Base-by-base conservation (phyloP, 2,329 filamentous ascomycete genomes). In the Gliomastix tumulicola region DNA sequence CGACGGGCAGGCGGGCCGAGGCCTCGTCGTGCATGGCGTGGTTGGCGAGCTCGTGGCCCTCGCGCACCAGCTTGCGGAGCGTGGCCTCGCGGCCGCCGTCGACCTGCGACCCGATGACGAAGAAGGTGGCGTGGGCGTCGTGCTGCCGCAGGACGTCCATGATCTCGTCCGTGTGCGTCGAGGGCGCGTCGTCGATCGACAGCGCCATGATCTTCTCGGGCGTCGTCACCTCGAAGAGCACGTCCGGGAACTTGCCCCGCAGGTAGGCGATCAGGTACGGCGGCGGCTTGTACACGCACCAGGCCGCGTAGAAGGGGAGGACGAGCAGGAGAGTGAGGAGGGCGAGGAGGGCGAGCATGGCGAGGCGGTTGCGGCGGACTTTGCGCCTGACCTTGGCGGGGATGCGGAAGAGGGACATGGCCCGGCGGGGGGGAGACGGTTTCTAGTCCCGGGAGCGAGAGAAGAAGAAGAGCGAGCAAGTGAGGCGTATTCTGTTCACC, bases 1-100 rank as follows among this genome's bases (percentile, higher is more conserved):
- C 63, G 35, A 79, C 69, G 28, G 67, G 59, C 19, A 94, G 66
- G 1, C 66, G 65, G 31, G 74, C 69, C 9, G 81, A 82, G 1
- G 87, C 79, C 64, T 92, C 86, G 59, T 95, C 88, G 55, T 79
- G 75, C 86, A 92, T 89, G 9, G 84, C 88, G 59, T 95, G 88
- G 60, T 95, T 95, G 18, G 76, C 88, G 4, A 95, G 66, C 64
- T 88, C 84, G 55, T 84, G 76, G 17, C 79, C 80, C 34, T 61
- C 65, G 25, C 65, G 62, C n/a, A 85, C 65, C 2, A 84, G 63
- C 27, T 74, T 65, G 30, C 68, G 59, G 21, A 88, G 65, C 4
- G 71, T 57, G 6, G 65, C 61, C 50, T 81, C 70, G 20, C 66
- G 57, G 3, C 71, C 75, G 3, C 71, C 75, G 0, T 65, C 47